These are phyloP conservation scores for Colletotrichum lentis DNA, from an alignment of 2,329 filamentous ascomycete species.

Conservation along the genomic window DNA sequence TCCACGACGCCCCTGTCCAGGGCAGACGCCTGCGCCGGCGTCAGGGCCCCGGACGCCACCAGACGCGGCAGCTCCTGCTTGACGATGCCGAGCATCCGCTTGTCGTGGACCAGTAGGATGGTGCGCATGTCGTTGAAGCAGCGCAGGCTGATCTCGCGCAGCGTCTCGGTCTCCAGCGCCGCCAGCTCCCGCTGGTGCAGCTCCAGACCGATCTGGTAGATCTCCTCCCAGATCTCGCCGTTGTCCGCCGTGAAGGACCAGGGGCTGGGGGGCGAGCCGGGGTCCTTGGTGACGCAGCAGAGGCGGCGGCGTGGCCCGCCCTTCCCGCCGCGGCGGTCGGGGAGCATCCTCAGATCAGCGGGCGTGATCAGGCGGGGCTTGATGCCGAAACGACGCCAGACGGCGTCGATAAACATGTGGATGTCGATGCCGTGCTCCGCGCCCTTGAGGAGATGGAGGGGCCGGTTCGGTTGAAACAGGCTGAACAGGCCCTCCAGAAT, in stretches of 20 bases:
- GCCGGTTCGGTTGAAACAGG: conserved; percentile 45
- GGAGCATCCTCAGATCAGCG: conserved; percentile 46
- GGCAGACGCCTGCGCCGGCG: conserved; percentile 40
- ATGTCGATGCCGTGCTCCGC: conserved; percentile 51
- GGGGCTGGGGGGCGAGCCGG: not conserved
- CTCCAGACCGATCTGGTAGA: conserved; percentile 52
- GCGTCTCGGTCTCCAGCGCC: conserved; percentile 44
- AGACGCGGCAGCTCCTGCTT: conserved; percentile 47
- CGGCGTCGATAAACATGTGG: conserved; percentile 48
- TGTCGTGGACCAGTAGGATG: conserved; percentile 52
- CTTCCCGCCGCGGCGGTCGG: conserved; percentile 40
- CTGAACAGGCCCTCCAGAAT: conserved; percentile 45
- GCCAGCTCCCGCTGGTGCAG: conserved; percentile 51
- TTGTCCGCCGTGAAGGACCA: conserved; percentile 19
- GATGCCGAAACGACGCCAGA: conserved; percentile 43
- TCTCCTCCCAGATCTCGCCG: conserved; percentile 45
- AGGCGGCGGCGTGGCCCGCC: conserved; percentile 43
- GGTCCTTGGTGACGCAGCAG: conserved; percentile 42
- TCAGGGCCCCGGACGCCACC: conserved; percentile 42
- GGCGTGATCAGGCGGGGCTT: conserved; percentile 47
- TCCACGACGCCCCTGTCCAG: conserved; percentile 46
- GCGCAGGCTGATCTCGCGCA: conserved; percentile 48
- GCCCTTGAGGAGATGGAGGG: conserved; percentile 51
- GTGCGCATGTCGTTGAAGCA: conserved; percentile 55
- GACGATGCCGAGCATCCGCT: conserved; percentile 53